Conservation (phyloP, 2,329 filamentous ascomycete genomes). For the Metarhizium guizhouense region DNA sequence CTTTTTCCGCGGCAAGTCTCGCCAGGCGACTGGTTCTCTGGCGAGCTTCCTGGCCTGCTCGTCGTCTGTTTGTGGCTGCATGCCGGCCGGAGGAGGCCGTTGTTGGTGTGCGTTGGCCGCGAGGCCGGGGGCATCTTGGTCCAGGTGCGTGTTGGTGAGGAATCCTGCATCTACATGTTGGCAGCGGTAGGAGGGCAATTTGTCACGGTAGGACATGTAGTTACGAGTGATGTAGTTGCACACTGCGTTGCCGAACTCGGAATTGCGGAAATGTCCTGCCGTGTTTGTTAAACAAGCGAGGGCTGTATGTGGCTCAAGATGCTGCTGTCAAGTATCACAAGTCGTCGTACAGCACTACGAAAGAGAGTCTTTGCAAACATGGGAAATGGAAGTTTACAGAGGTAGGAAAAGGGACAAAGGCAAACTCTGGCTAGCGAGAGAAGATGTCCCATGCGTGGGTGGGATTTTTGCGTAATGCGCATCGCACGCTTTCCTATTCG, state of each 20-base stretch:
- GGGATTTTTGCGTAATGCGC: background rate
- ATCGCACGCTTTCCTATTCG: background rate
- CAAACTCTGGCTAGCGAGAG: no score
- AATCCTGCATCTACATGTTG: background rate
- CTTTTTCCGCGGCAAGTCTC: slow-evolving; percentile 63
- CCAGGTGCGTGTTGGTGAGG: background rate
- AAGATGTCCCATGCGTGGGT: no score
- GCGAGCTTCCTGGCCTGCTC: background rate
- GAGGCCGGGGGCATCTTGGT: background rate
- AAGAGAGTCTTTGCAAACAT: no score
- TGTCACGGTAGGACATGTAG: background rate
- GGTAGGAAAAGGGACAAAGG: no score
- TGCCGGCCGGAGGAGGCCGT: background rate
- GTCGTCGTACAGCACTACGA: no score
- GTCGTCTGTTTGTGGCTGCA: background rate
- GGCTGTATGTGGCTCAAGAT: no score
- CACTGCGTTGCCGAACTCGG: no score
- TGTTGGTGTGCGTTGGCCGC: background rate
- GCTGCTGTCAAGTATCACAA: no score
- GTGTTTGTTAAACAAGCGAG: no score
- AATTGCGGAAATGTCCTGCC: no score
- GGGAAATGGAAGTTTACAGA: no score
- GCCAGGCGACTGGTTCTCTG: slow-evolving; percentile 39
- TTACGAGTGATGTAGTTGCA: no score
- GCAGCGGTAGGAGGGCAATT: background rate